These are phyloP conservation scores for Friedmanniomyces endolithicus DNA, from an alignment of 495 filamentous ascomycete genomes.

Conservation along the genomic window DNA sequence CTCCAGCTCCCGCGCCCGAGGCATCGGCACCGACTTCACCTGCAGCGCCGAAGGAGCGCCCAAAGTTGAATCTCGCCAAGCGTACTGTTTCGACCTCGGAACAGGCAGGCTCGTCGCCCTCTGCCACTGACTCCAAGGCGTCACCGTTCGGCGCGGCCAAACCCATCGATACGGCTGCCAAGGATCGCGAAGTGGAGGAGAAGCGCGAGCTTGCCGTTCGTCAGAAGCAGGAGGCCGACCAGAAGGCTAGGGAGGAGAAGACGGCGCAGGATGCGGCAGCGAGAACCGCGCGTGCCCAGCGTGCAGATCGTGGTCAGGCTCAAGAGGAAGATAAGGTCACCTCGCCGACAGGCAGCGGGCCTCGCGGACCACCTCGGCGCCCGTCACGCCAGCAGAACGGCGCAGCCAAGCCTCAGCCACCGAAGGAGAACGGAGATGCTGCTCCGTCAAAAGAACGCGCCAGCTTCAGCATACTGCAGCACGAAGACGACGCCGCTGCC, in stretches of 20 bases:
- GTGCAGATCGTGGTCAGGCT: conserved; percentile 29
- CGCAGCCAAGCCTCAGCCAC: not conserved
- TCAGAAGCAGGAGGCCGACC: conserved; percentile 78
- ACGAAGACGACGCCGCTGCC: conserved; percentile 19
- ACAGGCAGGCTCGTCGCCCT: conserved; percentile 39
- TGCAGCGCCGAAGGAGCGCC: conserved; percentile 47
- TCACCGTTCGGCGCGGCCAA: conserved; percentile 85
- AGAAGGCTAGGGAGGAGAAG: conserved; percentile 69
- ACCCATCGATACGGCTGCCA: conserved; percentile 77
- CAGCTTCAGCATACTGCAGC: conserved; percentile 29
- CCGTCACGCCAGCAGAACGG: conserved; percentile 17
- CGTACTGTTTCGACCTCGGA: conserved; percentile 68
- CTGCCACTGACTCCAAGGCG: conserved; percentile 60
- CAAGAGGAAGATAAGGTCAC: conserved; percentile 18
- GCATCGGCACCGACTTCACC: conserved; percentile 56
- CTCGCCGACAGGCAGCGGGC: conserved; percentile 5
- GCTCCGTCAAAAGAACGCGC: conserved; percentile 6
- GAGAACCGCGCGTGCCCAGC: conserved; percentile 33
- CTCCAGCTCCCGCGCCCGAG: conserved; percentile 43
- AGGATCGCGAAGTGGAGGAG: conserved; percentile 82
- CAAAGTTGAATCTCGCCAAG: conserved; percentile 73
- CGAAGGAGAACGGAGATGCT: conserved; percentile 27
- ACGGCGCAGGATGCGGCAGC: conserved; percentile 41
- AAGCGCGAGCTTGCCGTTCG: conserved; percentile 59
- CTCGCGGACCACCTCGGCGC: conserved; percentile 1